Percentiles rank a stretch among this genome's conserved stretches.
phyloP scores from a whole-genome alignment of 2,329 filamentous ascomycete species.

The Blastomyces percursus region DNA sequence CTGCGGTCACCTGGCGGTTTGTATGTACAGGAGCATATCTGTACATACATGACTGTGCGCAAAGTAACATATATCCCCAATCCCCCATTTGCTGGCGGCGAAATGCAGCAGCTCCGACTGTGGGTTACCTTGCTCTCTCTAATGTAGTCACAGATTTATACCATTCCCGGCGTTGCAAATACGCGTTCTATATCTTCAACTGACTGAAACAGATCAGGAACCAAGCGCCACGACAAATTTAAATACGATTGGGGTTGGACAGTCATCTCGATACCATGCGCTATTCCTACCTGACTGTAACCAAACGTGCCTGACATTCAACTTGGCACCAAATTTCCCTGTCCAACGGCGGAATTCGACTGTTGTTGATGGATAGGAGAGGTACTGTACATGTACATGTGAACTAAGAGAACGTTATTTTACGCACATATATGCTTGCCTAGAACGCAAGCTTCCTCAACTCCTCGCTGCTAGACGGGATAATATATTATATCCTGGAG shows the following conservation, averaged over 20 bases:
- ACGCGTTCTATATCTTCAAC: not conserved
- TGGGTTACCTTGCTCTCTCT: not conserved
- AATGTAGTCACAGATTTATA: not conserved
- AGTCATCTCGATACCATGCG: not conserved
- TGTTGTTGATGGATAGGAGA: not conserved
- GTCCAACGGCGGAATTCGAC: not conserved
- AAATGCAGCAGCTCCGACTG: not conserved
- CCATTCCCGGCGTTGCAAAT: not conserved
- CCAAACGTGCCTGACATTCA: not conserved
- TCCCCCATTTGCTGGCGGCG: not conserved
- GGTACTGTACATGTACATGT: too few species aligned
- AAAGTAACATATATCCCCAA: not conserved
- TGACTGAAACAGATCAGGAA: not conserved
- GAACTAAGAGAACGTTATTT: not conserved
- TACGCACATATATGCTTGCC: not conserved
- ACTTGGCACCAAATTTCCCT: not conserved
- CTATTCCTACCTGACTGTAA: not conserved
- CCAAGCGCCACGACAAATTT: not conserved
- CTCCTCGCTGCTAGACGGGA: not conserved
- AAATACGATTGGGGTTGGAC: not conserved
- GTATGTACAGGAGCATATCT: not conserved
- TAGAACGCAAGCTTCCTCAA: not conserved
- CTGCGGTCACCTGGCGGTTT: not conserved
- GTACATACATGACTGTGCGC: too few species aligned
- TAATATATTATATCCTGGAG: not conserved